Conservation (phyloP, 2,329 filamentous ascomycete genomes). For the Rhynchosporium secalis region DNA sequence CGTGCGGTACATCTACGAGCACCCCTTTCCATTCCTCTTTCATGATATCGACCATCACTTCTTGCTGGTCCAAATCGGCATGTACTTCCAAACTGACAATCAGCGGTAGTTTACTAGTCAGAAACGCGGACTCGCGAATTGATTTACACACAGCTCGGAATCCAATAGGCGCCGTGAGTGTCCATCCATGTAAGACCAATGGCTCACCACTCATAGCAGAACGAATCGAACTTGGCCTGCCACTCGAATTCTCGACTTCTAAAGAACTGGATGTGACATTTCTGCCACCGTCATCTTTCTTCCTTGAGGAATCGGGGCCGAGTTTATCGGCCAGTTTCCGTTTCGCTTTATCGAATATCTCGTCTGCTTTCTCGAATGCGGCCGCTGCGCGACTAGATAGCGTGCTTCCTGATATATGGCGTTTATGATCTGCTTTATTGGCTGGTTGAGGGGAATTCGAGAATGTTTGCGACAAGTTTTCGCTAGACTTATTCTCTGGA, state of each 20-base stretch:
- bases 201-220: slow-evolving; percentile 58
- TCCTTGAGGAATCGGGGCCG: slow-evolving; percentile 22
- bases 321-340: slow-evolving; percentile 26
- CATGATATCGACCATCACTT: slow-evolving; percentile 93
- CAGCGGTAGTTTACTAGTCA: slow-evolving; percentile 72
- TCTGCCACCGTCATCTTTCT: slow-evolving; percentile 28
- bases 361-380: slow-evolving; percentile 35
- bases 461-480: slow-evolving; percentile 18
- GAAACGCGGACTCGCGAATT: slow-evolving; percentile 77
- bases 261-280: slow-evolving; percentile 21
- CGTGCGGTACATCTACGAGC: slow-evolving; percentile 62
- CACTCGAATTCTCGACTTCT: slow-evolving; percentile 28
- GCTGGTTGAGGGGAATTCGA: slow-evolving; percentile 29
- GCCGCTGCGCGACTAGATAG: slow-evolving; percentile 38
- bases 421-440: slow-evolving; percentile 48
- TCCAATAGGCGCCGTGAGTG: slow-evolving; percentile 78
- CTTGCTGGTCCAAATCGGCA: slow-evolving; percentile 77
- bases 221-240: slow-evolving; percentile 34
- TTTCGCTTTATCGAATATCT: slow-evolving; percentile 35
- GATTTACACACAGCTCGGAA: slow-evolving; percentile 85
- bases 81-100: slow-evolving; percentile 95
- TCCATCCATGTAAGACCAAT: slow-evolving; percentile 83
- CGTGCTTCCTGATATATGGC: slow-evolving; percentile 37
- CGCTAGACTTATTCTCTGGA: slow-evolving; percentile 36
- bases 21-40: slow-evolving; percentile 78